Conservation (phyloP, 2,329 filamentous ascomycete genomes). For the Leptographium procerum region DNA sequence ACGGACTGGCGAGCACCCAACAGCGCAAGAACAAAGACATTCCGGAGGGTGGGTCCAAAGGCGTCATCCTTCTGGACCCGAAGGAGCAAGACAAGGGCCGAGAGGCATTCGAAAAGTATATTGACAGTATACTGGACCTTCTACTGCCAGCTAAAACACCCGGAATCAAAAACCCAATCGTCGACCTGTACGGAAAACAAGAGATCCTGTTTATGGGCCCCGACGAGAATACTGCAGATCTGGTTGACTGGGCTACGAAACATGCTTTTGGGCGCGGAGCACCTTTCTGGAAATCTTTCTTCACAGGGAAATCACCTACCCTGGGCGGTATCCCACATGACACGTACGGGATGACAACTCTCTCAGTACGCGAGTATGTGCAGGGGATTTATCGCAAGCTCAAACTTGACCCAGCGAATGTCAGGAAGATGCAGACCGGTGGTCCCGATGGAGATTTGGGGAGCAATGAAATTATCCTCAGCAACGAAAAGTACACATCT, state of each 20-base stretch:
- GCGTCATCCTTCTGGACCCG: slow-evolving; percentile 87
- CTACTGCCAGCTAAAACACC: slow-evolving; percentile 81
- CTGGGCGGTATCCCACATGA: slow-evolving; percentile 96
- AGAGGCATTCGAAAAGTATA: slow-evolving; percentile 98
- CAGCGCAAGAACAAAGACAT: slow-evolving; percentile 99
- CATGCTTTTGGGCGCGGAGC: slow-evolving; percentile 80
- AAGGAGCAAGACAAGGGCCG: slow-evolving; percentile 87
- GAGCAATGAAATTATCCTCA: slow-evolving; percentile 93
- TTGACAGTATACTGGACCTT: slow-evolving; percentile 94
- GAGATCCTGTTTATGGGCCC: slow-evolving; percentile 98
- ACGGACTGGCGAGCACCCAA: slow-evolving; percentile 94
- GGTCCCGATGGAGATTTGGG: slow-evolving; percentile 93
- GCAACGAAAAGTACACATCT: slow-evolving; percentile 88
- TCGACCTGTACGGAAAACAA: slow-evolving; percentile 86
- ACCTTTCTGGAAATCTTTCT: slow-evolving; percentile 99
- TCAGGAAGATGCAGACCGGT: slow-evolving; percentile 93
- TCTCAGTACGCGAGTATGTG: slow-evolving; percentile 93
- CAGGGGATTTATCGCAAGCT: slow-evolving; percentile 96
- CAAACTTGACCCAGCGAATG: slow-evolving; percentile 70
- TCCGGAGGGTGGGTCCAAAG: slow-evolving; percentile 94
- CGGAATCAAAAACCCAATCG: slow-evolving; percentile 97
- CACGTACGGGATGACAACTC: slow-evolving; percentile 90
- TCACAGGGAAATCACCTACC: slow-evolving; percentile 95
- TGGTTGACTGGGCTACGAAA: slow-evolving; percentile 97
- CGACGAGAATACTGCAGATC: slow-evolving; percentile 94